Base-by-base conservation (phyloP, 2,329 filamentous ascomycete genomes). In the Raffaelea deltoideospora region DNA sequence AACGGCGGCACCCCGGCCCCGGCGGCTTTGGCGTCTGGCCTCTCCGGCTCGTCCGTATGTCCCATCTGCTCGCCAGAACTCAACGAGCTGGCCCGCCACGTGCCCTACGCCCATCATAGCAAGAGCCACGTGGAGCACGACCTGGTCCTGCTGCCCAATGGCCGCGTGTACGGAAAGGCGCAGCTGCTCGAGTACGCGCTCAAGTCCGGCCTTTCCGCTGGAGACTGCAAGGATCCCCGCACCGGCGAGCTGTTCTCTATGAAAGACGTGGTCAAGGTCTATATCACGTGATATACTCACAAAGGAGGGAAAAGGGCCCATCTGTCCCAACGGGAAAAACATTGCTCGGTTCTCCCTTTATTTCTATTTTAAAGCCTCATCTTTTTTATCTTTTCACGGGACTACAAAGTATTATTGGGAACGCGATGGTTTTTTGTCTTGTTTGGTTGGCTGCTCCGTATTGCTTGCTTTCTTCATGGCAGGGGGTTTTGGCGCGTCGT, bases 21-120 rank as follows among this genome's bases (percentile, higher is more conserved):
- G n/a, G n/a, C n/a, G n/a, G n/a, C n/a, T n/a, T n/a, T n/a, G n/a
- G n/a, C n/a, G n/a, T n/a, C n/a, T n/a, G n/a, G n/a, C n/a, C n/a
- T n/a, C n/a, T n/a, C n/a, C n/a, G 24, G 46, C 50, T 18, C 41
- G 3, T 43, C 44, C 13, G 39, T 96, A 30, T 98, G 90, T 49
- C 90, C 90, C 3, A 96, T 98, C 51, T 98, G 90, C 63, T 90
- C 81, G 33, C 90, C 81, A 1, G 90, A 98, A 58, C 72, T 98
- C 38, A 96, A 96, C 55, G 82, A 87, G 50, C 70, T 98, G 24
- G 88, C 90, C 2, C 69, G 79, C 35, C 78, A 79, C 48, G 82
- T 98, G 31, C 90, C 90, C 1, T 96, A 96, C 50, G 90, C 90
- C 3, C 82, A 94, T 51, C 90, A 98, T 55, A 87, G 81, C 22